Conservation (phyloP, 495 filamentous ascomycete species). For the Penicillium bialowiezense region DNA sequence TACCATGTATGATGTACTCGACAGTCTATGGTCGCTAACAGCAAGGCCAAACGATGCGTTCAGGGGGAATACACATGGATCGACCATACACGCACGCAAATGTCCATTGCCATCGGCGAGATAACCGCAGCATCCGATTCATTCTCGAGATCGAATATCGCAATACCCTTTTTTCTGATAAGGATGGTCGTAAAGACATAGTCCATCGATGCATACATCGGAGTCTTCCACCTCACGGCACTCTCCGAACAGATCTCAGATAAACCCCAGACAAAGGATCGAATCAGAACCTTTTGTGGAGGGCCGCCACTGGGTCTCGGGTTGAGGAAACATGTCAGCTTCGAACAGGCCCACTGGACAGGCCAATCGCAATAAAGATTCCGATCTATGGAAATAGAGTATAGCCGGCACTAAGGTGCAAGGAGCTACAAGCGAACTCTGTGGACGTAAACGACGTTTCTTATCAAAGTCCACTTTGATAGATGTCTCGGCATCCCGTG, state of each 20-base stretch:
- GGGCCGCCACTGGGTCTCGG: not conserved
- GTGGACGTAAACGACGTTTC: not conserved
- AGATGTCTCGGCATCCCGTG: not conserved
- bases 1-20: no score
- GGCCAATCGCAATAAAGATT: not conserved
- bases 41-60: no score
- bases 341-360: not conserved
- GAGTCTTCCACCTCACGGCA: conserved; percentile 9
- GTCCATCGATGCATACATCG: not conserved
- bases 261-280: conserved; percentile 4
- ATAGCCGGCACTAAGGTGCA: no score
- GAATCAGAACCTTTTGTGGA: not conserved
- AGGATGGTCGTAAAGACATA: not conserved
- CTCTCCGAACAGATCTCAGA: conserved; percentile 4
- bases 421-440: not conserved
- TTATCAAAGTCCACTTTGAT: not conserved
- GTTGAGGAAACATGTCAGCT: not conserved
- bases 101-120: not conserved
- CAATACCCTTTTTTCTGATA: not conserved
- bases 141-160: not conserved
- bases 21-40: no score
- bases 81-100: no score
- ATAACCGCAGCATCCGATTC: not conserved
- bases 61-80: no score
- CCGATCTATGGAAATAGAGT: no score